Conservation (phyloP, 192 early-diverging fungal species). For the Lunasporangiospora selenospora region DNA sequence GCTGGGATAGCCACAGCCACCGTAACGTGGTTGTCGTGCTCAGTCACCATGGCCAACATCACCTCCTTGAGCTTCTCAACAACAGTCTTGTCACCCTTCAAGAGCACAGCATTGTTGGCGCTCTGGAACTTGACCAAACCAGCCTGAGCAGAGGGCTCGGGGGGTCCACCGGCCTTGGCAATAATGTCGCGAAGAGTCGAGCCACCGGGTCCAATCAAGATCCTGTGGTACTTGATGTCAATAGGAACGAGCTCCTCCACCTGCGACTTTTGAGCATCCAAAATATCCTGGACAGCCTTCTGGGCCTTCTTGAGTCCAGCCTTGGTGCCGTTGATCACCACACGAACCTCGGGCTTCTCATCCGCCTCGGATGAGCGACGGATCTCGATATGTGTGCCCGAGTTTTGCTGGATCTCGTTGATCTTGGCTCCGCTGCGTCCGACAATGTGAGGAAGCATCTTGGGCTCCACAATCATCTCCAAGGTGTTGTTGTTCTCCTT, state of each 20-base stretch:
- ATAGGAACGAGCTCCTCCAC: slow-evolving; percentile 57
- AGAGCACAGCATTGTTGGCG: slow-evolving; percentile 61
- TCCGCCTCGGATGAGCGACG: slow-evolving; percentile 47
- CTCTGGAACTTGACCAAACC: slow-evolving; percentile 70
- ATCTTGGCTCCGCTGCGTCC: slow-evolving; percentile 76
- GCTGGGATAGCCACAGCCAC: slow-evolving; percentile 70
- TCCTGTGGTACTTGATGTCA: slow-evolving; percentile 63
- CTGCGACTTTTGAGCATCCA: slow-evolving; percentile 65
- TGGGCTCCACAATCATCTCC: slow-evolving; percentile 69
- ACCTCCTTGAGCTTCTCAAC: slow-evolving; percentile 56
- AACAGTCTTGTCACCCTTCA: slow-evolving; percentile 68
- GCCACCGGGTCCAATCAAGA: slow-evolving; percentile 72
- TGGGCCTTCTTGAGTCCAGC: slow-evolving; percentile 61
- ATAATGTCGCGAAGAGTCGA: slow-evolving; percentile 69
- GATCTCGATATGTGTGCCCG: slow-evolving; percentile 81
- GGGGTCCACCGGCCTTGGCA: slow-evolving; percentile 59
- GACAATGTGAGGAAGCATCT: slow-evolving; percentile 76
- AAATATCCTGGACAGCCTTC: slow-evolving; percentile 62
- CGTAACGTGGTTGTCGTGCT: slow-evolving; percentile 66
- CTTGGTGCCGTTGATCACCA: slow-evolving; percentile 60
- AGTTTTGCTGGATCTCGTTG: slow-evolving; percentile 76
- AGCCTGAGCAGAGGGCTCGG: slow-evolving; percentile 56
- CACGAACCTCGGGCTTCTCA: slow-evolving; percentile 52
- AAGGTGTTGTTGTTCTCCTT: slow-evolving; percentile 71
- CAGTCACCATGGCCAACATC: slow-evolving; percentile 54